Base-by-base conservation (phyloP, 2,329 filamentous ascomycete species). In the Colletotrichum spaethianum region DNA sequence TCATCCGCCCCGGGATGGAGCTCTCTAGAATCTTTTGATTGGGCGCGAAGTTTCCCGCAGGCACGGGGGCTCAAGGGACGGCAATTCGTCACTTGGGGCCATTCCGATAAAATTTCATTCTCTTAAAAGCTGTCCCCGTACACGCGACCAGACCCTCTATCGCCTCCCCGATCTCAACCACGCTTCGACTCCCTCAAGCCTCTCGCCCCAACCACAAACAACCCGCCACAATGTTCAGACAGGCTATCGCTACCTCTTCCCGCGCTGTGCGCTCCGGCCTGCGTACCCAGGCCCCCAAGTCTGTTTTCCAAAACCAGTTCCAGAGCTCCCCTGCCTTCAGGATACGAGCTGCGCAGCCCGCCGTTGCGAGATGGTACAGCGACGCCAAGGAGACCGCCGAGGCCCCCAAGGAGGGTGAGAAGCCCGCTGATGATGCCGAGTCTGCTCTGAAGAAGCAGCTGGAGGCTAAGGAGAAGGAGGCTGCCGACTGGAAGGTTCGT, bases 401-500 rank as follows among this genome's bases (percentile, higher is more conserved):
- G 48, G 69, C 75, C 70, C 63, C 76, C 55, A 77, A 79, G 72
- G 79, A 80, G 70, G 74, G 77, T 26, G 74, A 77, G 67, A 59
- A 52, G 62, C 64, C 64, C 8, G 72, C 73, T 18, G 46, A 73
- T 23, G 83, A 84, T 67, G 79, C 82, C 52, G 78, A 86, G 50
- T 79, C 82, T 4, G 81, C 84, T 70, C 78, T 88, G 67, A 87
- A 87, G 82, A 88, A 88, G 79, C 81, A 84, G 73, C 79, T 89
- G 57, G 86, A 88, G 79, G 79, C 84, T 75, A 89, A 88, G 81
- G 84, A 87, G 40, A 83, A 84, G 75, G 86, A 88, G 77, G 84
- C 81, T 61, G 81, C 93, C 74, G 95, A 98, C 60, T 89, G 97
- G 83, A 98, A 98, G 92, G 96, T 98, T 77, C 57, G 87, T 80